phyloP scores from a whole-genome alignment of 1,284 basidiomycete genomes.

The Cryptococcus sp. region DNA sequence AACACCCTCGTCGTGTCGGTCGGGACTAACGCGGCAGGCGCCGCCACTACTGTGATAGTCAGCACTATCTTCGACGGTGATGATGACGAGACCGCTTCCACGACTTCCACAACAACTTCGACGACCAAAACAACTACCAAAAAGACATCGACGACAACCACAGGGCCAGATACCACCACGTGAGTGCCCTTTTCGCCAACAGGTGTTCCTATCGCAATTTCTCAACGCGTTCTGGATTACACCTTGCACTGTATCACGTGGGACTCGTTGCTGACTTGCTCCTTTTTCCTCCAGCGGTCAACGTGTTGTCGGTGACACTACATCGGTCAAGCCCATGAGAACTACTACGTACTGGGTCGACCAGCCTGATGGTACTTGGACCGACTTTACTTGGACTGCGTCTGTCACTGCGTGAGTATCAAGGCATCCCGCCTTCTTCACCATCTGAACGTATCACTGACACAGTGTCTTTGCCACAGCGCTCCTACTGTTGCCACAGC shows the following conservation, averaged over 20 bases:
- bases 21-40: constrained; percentile 33
- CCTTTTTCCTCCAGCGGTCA: constrained; percentile 6
- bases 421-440: constrained; percentile 1
- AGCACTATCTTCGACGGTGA: constrained; percentile 13
- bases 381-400: constrained; percentile 34
- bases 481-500: constrained; percentile 35
- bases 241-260: not conserved
- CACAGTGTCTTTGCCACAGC: not conserved
- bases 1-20: constrained; percentile 33
- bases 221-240: not conserved
- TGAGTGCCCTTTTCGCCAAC: constrained; percentile 10
- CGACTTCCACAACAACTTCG: constrained; percentile 10
- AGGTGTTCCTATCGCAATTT: not conserved
- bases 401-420: constrained; percentile 28
- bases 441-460: not conserved
- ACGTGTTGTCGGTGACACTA: constrained; percentile 20
- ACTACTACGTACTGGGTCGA: constrained; percentile 42
- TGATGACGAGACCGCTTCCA: constrained; percentile 2
- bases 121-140: constrained; percentile 6
- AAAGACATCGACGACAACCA: constrained; percentile 8
- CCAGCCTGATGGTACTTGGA: constrained; percentile 33
- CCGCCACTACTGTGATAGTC: constrained; percentile 24
- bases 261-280: constrained; percentile 2
- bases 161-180: constrained; percentile 16
- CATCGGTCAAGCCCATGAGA: constrained; percentile 29